Evolutionary conservation across 805 yeast species (phyloP).

Genomic region (Myxozyma nipponensis): DNA sequence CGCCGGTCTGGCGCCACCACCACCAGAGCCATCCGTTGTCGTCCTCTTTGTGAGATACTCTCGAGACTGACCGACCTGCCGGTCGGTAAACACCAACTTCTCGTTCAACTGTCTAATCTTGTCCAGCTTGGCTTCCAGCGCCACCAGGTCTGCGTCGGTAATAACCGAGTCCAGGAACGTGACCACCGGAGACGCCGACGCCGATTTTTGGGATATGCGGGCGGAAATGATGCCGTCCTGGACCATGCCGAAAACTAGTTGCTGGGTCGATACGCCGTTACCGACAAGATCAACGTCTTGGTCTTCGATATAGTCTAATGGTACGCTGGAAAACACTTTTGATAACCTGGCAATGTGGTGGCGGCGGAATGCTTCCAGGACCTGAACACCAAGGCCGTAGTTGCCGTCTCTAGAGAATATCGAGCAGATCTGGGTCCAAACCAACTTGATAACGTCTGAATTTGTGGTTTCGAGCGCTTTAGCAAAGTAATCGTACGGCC

Average conservation of each 20-base stretch:
- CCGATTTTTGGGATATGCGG: constrained; percentile 6
- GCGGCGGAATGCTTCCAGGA: constrained; percentile 20
- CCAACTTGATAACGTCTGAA: constrained; percentile 7
- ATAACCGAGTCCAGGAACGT: constrained; percentile 7
- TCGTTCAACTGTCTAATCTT: constrained; percentile 13
- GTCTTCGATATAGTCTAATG: constrained; percentile 10
- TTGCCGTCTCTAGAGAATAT: constrained; percentile 16
- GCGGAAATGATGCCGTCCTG: constrained; percentile 8
- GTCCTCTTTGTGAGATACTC: constrained; percentile 6
- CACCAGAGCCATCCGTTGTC: too few species aligned
- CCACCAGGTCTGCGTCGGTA: constrained; percentile 7
- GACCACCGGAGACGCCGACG: constrained; percentile 1
- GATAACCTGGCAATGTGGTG: constrained; percentile 9
- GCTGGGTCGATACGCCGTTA: constrained; percentile 11
- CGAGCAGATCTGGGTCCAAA: constrained; percentile 16
- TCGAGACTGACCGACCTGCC: constrained; percentile 22
- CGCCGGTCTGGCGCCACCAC: neutral
- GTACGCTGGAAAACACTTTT: constrained; percentile 19
- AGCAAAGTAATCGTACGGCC: constrained; percentile 23
- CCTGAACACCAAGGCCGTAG: constrained; percentile 12
- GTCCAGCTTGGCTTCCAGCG: constrained; percentile 7
- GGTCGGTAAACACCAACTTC: constrained; percentile 11
- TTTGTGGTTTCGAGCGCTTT: constrained; percentile 13
- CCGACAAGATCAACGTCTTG: constrained; percentile 15
- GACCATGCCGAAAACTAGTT: constrained; percentile 16